Base-by-base conservation (phyloP, 2,329 filamentous ascomycete species). In the Cladobotryum mycophilum region DNA sequence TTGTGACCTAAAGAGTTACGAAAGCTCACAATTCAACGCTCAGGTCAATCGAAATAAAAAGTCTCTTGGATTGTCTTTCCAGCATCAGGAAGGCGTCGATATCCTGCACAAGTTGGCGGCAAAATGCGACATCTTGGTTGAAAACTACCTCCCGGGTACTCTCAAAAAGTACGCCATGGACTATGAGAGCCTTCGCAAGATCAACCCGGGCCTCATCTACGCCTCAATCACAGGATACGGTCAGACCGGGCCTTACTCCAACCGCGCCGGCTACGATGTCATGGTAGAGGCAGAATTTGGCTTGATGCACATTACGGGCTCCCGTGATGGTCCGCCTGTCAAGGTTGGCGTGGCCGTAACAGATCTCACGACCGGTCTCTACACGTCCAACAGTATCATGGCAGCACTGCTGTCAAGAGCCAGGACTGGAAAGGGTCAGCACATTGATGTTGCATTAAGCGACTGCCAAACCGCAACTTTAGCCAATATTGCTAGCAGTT, bases 261-360 rank as follows among this genome's bases (percentile, higher is more conserved):
- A 84, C 56, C 80, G 93, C 13, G 90, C 93, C 3, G 93, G 93
- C 4, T 99, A 99, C 75, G 93, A 99, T 69, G 93, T 99, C 59
- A 99, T 99, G 92, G 92, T 99, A 11, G 93, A 99, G 73, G 93
- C 93, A 53, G 93, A 97, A 67, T 91, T 99, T 71, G 93, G 93
- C 1, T 73, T 99, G 51, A 99, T 99, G 93, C 93, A 99, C 70
- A 97, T 99, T 60, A 99, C 93, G 0, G 93, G 93, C 33, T 80
- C 81, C 54, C 80, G 91, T 50, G 87, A 95, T 61, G 90, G 92
- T 0, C 86, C 90, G 2, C 93, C 93, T 0, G 93, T 96, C 37
- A 99, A 99, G 71, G 93, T 99, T 2, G 93, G 93, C 15, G 93
- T 99, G 3, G 93, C 93, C 2, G 93, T 99, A 3, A 97, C 93